Conservation (phyloP, 1,284 basidiomycete genomes). For the Entoloma clypeatum region DNA sequence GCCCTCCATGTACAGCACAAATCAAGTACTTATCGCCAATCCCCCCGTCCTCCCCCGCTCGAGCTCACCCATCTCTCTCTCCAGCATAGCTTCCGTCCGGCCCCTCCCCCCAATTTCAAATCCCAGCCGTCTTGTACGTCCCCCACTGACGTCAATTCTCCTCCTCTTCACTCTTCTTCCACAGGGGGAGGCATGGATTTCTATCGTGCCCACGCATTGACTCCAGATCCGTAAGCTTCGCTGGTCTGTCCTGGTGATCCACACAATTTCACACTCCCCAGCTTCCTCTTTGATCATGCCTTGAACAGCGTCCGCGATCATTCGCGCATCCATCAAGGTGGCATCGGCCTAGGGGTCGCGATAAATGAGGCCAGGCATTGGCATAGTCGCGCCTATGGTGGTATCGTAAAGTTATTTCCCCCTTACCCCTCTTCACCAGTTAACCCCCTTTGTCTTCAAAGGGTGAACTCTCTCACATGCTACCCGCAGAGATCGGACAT, state of each 20-base stretch:
- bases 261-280: slow-evolving; percentile 27
- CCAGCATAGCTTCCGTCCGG: slow-evolving; percentile 49
- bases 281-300: slow-evolving; percentile 54
- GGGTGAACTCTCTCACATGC: slow-evolving; percentile 43
- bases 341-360: slow-evolving; percentile 41
- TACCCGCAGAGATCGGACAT: slow-evolving; percentile 54
- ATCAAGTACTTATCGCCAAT: slow-evolving; percentile 33
- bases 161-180: slow-evolving; percentile 11
- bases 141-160: slow-evolving; percentile 13
- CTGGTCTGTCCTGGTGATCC: slow-evolving; percentile 12
- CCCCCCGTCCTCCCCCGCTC: slow-evolving; percentile 6
- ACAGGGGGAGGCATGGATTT: slow-evolving; percentile 59
- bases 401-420: slow-evolving; percentile 37
- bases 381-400: slow-evolving; percentile 58
- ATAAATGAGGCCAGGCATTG: slow-evolving; percentile 52
- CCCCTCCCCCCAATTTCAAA: slow-evolving; percentile 53
- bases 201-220: slow-evolving; percentile 55
- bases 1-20: slow-evolving; percentile 51
- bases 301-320: slow-evolving; percentile 48
- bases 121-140: slow-evolving; percentile 53
- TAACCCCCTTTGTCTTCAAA: slow-evolving; percentile 18
- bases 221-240: slow-evolving; percentile 54
- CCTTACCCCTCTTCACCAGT: slow-evolving; percentile 2
- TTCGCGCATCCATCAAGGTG: slow-evolving; percentile 22
- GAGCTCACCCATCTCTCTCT: slow-evolving; percentile 13